Conservation (phyloP, 129 eudicot genomes). For the Artemisia argyi region DNA sequence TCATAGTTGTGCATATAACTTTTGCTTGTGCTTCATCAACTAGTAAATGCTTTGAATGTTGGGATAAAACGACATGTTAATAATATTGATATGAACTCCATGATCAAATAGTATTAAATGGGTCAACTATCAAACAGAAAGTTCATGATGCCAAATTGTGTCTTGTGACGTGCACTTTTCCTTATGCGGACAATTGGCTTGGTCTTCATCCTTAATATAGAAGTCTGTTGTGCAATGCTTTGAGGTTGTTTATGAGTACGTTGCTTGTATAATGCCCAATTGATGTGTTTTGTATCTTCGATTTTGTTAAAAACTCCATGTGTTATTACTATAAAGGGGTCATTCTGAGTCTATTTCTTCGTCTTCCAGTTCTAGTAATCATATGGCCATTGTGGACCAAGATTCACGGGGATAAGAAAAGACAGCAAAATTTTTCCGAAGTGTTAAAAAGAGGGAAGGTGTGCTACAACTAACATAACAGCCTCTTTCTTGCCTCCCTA, state of each 20-base stretch:
- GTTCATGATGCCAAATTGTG: neutral
- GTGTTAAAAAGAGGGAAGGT: too few species aligned
- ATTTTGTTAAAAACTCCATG: neutral
- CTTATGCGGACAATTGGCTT: neutral
- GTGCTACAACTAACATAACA: too few species aligned
- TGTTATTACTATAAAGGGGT: neutral
- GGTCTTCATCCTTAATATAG: slow-evolving; percentile 4
- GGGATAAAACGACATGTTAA: neutral
- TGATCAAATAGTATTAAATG: neutral
- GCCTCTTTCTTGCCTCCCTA: too few species aligned
- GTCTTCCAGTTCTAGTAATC: too few species aligned
- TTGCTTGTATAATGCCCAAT: too few species aligned
- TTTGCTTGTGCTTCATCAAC: slow-evolving; percentile 8
- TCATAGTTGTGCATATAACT: slow-evolving; percentile 12
- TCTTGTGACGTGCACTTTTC: neutral
- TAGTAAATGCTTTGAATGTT: neutral
- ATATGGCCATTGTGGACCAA: too few species aligned
- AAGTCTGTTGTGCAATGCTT: neutral
- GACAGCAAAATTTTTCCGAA: too few species aligned
- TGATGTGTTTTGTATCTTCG: too few species aligned
- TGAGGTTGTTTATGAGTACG: too few species aligned
- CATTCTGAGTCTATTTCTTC: neutral
- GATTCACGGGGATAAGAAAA: too few species aligned
- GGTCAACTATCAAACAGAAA: neutral
- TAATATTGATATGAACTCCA: neutral